phyloP scores from a whole-genome alignment of 2,329 filamentous ascomycete species.

The Cercospora zeae-maydis region DNA sequence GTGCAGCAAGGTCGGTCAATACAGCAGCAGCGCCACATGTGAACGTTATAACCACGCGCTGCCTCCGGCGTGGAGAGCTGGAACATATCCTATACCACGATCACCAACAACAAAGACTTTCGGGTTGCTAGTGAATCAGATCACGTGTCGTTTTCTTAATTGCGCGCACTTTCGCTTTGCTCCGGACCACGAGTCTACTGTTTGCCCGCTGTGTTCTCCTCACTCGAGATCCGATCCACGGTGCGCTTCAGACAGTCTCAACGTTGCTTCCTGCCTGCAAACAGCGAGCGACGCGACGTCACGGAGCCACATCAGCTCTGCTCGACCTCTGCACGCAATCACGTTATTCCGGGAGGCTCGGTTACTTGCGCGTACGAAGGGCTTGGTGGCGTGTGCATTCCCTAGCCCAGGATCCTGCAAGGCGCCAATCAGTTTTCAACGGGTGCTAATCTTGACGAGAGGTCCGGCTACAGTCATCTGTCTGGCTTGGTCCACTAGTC shows the following conservation, averaged over 20 bases:
- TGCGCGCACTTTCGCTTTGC: background rate
- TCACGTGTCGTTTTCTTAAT: background rate
- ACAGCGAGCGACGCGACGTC: background rate
- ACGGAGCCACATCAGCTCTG: background rate
- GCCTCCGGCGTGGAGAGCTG: background rate
- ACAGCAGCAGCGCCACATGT: background rate
- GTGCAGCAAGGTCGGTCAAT: background rate
- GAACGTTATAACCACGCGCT: conserved; percentile 4
- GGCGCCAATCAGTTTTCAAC: conserved; percentile 9
- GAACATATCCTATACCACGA: conserved; percentile 3
- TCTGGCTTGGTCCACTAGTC: conserved; percentile 9
- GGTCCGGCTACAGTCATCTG: background rate
- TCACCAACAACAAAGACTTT: background rate
- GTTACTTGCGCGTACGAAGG: background rate
- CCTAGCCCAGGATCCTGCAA: conserved; percentile 5
- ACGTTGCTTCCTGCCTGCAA: background rate
- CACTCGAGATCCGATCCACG: background rate
- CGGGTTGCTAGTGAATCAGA: background rate
- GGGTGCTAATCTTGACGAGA: conserved; percentile 2
- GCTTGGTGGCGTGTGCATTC: background rate
- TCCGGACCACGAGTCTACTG: background rate
- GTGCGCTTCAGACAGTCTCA: conserved; percentile 5
- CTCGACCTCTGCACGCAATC: background rate
- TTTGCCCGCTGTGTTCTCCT: background rate
- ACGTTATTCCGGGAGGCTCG: background rate